Evolutionary conservation across 768 basidiomycete species (phyloP), one percentile per base, ranked within the genome.

Genomic region (Suillus paluster): DNA sequence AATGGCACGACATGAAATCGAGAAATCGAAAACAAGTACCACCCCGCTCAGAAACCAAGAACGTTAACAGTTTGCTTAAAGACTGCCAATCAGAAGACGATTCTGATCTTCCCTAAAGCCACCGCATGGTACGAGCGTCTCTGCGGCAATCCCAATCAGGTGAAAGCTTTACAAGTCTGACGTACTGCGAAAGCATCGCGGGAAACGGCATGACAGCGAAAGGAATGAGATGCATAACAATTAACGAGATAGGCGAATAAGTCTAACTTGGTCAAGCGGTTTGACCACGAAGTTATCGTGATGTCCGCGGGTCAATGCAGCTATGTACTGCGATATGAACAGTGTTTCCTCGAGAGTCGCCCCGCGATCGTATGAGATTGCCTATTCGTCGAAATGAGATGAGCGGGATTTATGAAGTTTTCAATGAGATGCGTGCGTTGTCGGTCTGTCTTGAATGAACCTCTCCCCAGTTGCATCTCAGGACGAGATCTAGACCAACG

Each of bases 141-240:
- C 15, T 55, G 53, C 53, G 53, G 36, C 17, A 55, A 38, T 55
- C 53, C 53, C 36, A 55, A 55, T 19, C 10, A 11, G 15, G 53
- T 3, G 36, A 38, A 10, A 38, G 21, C 17, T 17, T 21, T 14
- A 21, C 21, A 15, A 15, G 15, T 9, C 36, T 38, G 34, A 23
- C 53, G 23, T 55, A 50, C 27, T 55, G 53, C 53, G 53, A 55
- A 55, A 55, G 53, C 23, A 55, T 25, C 53, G 53, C 53, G 53
- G 53, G 53, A 55, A 55, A 36, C 36, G 17, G 17, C 10, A 9
- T 39, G 36, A 55, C 15, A 55, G 14, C 34, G 36, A 55, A 55
- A 38, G 53, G 36, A 38, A 38, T 10, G 10, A 38, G n/a, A 38
- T 10, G 15, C 15, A 19, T 15, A 19, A 55, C 9, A 38, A 23